Conservation (phyloP, 2,329 filamentous ascomycete species). For the Lasiodiplodia citricola region DNA sequence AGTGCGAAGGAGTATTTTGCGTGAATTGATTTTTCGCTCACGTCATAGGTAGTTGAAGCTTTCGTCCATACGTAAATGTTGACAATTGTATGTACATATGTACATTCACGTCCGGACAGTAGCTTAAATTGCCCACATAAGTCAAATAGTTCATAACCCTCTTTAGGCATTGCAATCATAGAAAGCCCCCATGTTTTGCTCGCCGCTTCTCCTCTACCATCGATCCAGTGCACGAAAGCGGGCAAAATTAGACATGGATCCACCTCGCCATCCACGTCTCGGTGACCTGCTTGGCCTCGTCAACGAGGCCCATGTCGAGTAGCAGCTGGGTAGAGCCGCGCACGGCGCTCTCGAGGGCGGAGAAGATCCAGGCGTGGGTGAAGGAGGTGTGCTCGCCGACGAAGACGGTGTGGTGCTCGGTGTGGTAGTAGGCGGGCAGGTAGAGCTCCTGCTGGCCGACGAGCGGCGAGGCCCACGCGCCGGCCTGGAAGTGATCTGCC, state of each 20-base stretch:
- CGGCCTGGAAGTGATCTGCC: constrained; percentile 64
- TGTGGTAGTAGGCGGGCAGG: constrained; percentile 74
- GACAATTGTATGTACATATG: too few species aligned
- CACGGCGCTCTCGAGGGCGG: constrained; percentile 70
- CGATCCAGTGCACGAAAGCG: too few species aligned
- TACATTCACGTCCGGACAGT: too few species aligned
- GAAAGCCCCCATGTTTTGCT: too few species aligned
- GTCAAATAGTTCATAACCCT: neutral
- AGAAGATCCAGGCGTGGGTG: constrained; percentile 74
- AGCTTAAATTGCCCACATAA: too few species aligned
- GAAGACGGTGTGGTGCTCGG: constrained; percentile 71
- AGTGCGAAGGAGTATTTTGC: too few species aligned
- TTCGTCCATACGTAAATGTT: too few species aligned
- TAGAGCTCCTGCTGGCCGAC: constrained; percentile 72
- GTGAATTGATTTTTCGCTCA: neutral
- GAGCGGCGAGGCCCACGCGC: constrained; percentile 65
- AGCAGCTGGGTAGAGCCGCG: constrained; percentile 68
- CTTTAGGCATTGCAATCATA: neutral
- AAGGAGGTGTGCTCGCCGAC: constrained; percentile 71
- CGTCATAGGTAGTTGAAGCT: too few species aligned
- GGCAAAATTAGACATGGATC: constrained; percentile 54
- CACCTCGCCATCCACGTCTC: constrained; percentile 73
- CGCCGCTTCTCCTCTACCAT: too few species aligned
- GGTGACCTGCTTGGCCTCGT: constrained; percentile 69
- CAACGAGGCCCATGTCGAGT: constrained; percentile 68